Evolutionary conservation across 1,139 yeast genomes (phyloP).

Genomic region (Saccharomyces uvarum): DNA sequence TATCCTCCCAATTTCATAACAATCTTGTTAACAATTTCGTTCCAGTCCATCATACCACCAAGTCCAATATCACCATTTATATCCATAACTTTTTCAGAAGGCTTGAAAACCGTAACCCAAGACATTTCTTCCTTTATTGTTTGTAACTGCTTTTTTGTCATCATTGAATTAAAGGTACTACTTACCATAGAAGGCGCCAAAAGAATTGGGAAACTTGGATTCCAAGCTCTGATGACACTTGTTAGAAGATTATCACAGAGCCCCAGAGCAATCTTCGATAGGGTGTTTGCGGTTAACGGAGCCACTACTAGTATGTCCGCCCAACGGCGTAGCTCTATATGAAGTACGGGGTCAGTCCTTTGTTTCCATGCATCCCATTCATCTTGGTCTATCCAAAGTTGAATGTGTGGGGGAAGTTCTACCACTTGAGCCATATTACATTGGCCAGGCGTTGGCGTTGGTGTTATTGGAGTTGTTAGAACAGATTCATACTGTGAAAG

Average conservation of each 20-base stretch:
- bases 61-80: constrained; percentile 86
- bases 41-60: constrained; percentile 94
- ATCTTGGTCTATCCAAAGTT: constrained; percentile 80
- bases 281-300: constrained; percentile 86
- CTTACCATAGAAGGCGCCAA: constrained; percentile 98
- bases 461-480: constrained; percentile 5
- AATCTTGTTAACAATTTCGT: constrained; percentile 78
- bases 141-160: constrained; percentile 72
- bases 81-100: constrained; percentile 88
- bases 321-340: constrained; percentile 88
- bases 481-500: background rate
- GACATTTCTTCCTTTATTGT: constrained; percentile 54
- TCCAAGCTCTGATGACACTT: constrained; percentile 84
- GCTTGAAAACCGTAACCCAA: constrained; percentile 74
- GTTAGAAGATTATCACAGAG: constrained; percentile 82
- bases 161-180: constrained; percentile 88
- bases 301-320: constrained; percentile 87
- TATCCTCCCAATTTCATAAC: constrained; percentile 82
- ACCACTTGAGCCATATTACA: constrained; percentile 15
- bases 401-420: constrained; percentile 54
- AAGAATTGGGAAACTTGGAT: constrained; percentile 74
- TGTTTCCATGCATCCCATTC: constrained; percentile 87
- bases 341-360: constrained; percentile 84
- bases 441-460: background rate
- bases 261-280: constrained; percentile 86